phyloP scores from a whole-genome alignment of 805 yeast genomes.

The Candida adriatica region DNA sequence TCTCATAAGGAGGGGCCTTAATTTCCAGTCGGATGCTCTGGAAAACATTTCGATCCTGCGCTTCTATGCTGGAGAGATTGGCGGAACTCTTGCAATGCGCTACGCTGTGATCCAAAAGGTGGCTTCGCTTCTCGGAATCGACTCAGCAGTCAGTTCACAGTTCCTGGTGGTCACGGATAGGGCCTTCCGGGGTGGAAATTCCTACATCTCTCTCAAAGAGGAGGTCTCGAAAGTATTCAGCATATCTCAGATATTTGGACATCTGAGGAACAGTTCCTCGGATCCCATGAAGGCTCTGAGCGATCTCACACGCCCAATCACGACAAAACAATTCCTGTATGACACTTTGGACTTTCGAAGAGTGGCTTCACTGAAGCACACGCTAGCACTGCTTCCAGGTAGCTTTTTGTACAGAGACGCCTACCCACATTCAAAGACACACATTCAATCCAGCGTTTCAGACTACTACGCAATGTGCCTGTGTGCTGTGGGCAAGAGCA shows the following conservation, averaged over 20 bases:
- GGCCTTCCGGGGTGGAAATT: conserved; percentile 4
- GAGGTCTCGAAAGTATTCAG: conserved; percentile 5
- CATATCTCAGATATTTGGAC: conserved; percentile 3
- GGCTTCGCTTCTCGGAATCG: conserved; percentile 5
- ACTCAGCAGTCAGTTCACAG: conserved; percentile 1
- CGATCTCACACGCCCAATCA: conserved; percentile 6
- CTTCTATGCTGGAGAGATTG: conserved; percentile 15
- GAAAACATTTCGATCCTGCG: conserved; percentile 12
- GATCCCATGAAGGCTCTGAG: conserved; percentile 2
- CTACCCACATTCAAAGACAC: conserved; percentile 10
- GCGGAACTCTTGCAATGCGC: conserved; percentile 4
- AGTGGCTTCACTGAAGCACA: conserved; percentile 5
- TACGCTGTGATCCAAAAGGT: conserved; percentile 10
- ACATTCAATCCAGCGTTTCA: conserved; percentile 6
- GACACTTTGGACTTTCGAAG: conserved; percentile 3
- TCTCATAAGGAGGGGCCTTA: conserved; percentile 2
- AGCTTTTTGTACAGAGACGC: conserved; percentile 3
- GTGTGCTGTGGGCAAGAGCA: not conserved
- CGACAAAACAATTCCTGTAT: conserved; percentile 1
- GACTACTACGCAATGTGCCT: conserved; percentile 4
- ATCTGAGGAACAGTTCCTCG: conserved; percentile 1
- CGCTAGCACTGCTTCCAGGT: conserved; percentile 4
- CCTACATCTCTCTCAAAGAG: conserved; percentile 7
- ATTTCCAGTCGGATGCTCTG: conserved; percentile 2
- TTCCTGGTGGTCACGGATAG: conserved; percentile 10